Conservation (phyloP, 106 monocot genomes). For the Dioscorea alata region DNA sequence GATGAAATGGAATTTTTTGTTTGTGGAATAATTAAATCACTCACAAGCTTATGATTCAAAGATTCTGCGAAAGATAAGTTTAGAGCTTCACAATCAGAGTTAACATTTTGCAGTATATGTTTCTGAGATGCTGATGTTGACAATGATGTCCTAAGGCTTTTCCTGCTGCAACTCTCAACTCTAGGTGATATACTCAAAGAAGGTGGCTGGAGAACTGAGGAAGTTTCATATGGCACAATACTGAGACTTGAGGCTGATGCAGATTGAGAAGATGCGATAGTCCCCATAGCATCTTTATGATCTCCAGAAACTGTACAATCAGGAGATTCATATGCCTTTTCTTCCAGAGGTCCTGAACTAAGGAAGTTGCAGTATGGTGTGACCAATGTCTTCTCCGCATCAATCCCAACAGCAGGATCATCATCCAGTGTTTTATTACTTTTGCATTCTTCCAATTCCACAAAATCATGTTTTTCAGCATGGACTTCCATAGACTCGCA, state of each 20-base stretch:
- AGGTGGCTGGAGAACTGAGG: slow-evolving; percentile 21
- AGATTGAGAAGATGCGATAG: slow-evolving; percentile 1
- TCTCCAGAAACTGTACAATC: not conserved
- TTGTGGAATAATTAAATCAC: slow-evolving; percentile 6
- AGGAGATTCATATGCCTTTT: not conserved
- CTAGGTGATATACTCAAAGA: slow-evolving; percentile 27
- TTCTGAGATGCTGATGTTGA: slow-evolving; percentile 46
- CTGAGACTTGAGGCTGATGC: slow-evolving; percentile 18
- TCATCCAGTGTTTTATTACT: not conserved
- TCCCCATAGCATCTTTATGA: not conserved
- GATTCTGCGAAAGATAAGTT: slow-evolving; percentile 20
- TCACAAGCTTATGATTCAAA: slow-evolving; percentile 13
- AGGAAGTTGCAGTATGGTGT: not conserved
- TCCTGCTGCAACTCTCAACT: slow-evolving; percentile 38
- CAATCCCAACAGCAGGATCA: not conserved
- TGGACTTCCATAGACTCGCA: no score
- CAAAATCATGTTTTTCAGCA: not conserved
- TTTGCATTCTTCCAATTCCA: not conserved
- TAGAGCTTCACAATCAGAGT: slow-evolving; percentile 10
- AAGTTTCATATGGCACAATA: slow-evolving; percentile 36
- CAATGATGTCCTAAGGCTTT: slow-evolving; percentile 49
- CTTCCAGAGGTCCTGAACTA: not conserved
- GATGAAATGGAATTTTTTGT: slow-evolving; percentile 23
- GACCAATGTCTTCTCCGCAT: slow-evolving; percentile 1
- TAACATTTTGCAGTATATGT: slow-evolving; percentile 14